phyloP scores from a whole-genome alignment of 2,329 filamentous ascomycete genomes.

The Calycina marina region DNA sequence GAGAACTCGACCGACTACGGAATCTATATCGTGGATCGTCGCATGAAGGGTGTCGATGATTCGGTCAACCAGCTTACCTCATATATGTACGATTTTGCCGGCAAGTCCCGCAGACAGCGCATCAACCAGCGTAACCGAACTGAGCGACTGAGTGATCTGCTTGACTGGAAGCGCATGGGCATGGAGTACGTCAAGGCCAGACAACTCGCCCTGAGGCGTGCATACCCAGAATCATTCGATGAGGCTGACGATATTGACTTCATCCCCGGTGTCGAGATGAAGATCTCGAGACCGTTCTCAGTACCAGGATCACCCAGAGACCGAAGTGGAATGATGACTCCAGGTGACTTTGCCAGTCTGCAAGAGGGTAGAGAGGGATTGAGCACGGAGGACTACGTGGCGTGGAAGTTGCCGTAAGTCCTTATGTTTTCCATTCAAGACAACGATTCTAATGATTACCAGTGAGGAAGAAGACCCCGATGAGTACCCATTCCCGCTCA shows the following conservation, averaged over 20 bases:
- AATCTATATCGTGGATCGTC: conserved; percentile 96
- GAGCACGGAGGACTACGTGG: conserved; percentile 92
- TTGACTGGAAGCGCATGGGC: conserved; percentile 99
- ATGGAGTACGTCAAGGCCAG: conserved; percentile 98
- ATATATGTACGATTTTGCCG: conserved; percentile 86
- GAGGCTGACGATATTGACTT: conserved; percentile 63
- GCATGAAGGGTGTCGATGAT: conserved; percentile 90
- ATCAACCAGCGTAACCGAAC: conserved; percentile 98
- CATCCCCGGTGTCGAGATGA: conserved; percentile 84
- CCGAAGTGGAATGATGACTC: conserved; percentile 94
- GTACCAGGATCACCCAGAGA: conserved; percentile 88
- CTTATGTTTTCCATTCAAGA: background rate
- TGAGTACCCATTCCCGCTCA: conserved; percentile 58
- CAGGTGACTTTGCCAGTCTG: conserved; percentile 89
- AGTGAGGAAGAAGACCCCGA: conserved; percentile 91
- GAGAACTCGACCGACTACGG: conserved; percentile 97
- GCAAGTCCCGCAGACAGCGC: conserved; percentile 86
- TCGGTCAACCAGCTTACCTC: conserved; percentile 89
- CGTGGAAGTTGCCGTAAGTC: conserved; percentile 95
- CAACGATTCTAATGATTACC: conserved; percentile 9
- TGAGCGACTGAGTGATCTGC: conserved; percentile 80
- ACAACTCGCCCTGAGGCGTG: conserved; percentile 78
- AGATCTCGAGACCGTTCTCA: conserved; percentile 88
- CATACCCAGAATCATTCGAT: conserved; percentile 77
- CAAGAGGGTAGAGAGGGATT: conserved; percentile 89